These are phyloP conservation scores for Nigrospora osmanthi DNA, from an alignment of 2,329 filamentous ascomycete genomes.

Conservation along the genomic window DNA sequence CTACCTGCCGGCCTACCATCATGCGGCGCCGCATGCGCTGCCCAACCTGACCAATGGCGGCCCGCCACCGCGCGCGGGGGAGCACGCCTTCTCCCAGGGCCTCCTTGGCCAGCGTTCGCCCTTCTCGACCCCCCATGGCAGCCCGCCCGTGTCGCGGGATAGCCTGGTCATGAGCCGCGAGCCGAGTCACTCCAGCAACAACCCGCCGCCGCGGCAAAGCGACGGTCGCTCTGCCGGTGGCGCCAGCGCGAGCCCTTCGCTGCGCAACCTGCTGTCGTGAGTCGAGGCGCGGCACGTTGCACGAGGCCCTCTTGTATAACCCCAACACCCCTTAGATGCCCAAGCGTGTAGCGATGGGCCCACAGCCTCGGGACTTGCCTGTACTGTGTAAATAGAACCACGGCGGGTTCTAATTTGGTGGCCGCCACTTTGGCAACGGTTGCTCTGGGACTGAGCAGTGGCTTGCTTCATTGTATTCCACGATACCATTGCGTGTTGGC, in stretches of 20 bases:
- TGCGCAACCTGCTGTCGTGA: constrained; percentile 65
- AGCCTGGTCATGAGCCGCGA: constrained; percentile 23
- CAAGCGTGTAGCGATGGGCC: no score
- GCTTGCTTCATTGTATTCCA: no score
- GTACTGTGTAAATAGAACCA: no score
- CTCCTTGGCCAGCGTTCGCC: constrained; percentile 31
- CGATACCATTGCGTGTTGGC: no score
- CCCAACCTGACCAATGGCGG: constrained; percentile 29
- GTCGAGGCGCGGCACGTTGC: background rate
- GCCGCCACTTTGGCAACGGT: no score
- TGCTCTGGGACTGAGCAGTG: no score
- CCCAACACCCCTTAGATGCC: no score
- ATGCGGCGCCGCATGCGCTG: constrained; percentile 18
- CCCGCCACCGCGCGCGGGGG: constrained; percentile 32
- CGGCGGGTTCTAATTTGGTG: no score
- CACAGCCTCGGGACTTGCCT: no score
- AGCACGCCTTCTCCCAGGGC: constrained; percentile 37
- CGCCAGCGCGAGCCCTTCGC: constrained; percentile 70
- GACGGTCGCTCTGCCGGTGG: constrained; percentile 40
- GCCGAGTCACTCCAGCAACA: constrained; percentile 18
- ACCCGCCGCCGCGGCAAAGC: constrained; percentile 21
- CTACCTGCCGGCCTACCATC: constrained; percentile 29
- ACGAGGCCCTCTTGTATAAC: no score
- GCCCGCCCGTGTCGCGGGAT: constrained; percentile 36
- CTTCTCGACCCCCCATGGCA: constrained; percentile 34